Percentiles rank a stretch among this genome's conserved stretches.
Conservation (phyloP, 2,329 filamentous ascomycete genomes). For the Phyllosticta citriasiana region DNA sequence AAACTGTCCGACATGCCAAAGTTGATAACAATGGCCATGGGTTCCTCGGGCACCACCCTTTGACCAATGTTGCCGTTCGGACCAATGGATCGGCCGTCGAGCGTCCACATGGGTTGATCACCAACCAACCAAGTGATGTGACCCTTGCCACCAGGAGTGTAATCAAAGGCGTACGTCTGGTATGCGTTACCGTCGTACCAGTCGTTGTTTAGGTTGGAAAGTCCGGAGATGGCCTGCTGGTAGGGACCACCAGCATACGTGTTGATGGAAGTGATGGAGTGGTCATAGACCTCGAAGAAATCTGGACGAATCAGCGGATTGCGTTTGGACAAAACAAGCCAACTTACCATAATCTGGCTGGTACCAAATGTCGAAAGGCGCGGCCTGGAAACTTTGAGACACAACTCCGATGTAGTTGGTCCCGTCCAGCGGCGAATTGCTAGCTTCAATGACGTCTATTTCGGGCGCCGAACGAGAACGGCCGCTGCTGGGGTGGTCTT, state of each 20-base stretch:
- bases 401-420: slow-evolving; percentile 48
- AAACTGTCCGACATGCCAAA: slow-evolving; percentile 62
- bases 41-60: slow-evolving; percentile 55
- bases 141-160: slow-evolving; percentile 47
- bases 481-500: slow-evolving; percentile 57
- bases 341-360: slow-evolving; percentile 44
- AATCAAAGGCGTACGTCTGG: slow-evolving; percentile 48
- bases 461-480: slow-evolving; percentile 58
- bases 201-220: slow-evolving; percentile 43
- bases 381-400: slow-evolving; percentile 57
- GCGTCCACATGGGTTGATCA: slow-evolving; percentile 52
- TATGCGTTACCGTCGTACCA: slow-evolving; percentile 47
- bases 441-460: slow-evolving; percentile 65
- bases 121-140: slow-evolving; percentile 62
- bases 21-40: slow-evolving; percentile 58
- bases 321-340: not conserved
- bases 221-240: slow-evolving; percentile 47
- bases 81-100: slow-evolving; percentile 49
- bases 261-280: slow-evolving; percentile 40
- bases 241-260: slow-evolving; percentile 44
- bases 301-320: slow-evolving; percentile 30
- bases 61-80: slow-evolving; percentile 62
- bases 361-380: slow-evolving; percentile 62
- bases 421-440: slow-evolving; percentile 42
- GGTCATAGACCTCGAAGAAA: slow-evolving; percentile 56